Evolutionary conservation across 1,139 yeast genomes (phyloP), one percentile per base, ranked within the genome.

Genomic region (Ogataea hybrid): DNA sequence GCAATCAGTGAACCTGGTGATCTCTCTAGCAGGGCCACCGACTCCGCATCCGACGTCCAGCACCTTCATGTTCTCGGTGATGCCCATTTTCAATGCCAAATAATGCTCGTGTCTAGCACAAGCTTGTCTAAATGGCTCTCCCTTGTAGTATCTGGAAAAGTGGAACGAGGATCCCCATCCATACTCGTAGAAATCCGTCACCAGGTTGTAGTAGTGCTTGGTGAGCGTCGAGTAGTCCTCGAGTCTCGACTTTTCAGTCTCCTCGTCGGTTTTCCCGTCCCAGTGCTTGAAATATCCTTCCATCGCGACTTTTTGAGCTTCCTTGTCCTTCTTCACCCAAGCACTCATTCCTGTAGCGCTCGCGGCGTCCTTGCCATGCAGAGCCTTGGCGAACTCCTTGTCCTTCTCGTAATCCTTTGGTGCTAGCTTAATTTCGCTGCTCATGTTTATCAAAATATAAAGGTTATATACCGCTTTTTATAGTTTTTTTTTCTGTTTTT

Each of bases 91-190:
- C 66, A 75, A 72, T 29, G 98, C 98, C 58, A 92, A 73, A 68
- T 78, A 92, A 69, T 92, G 98, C 71, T 92, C 98, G 68, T 92
- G 98, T 72, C 98, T 81, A 38, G 97, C 97, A 55, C 88, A 81
- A 34, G 97, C 96, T 68, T 92, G 97, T 61, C 80, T 73, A 71
- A 92, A 92, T 29, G 95, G 82, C 70, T 92, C 98, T 49, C 97
- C 97, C 62, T 74, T 76, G 74, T 87, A 90, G 72, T 84, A 92
- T 58, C 96, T 80, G 34, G 96, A 87, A 65, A 92, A 92, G 68
- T 92, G 98, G 87, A 92, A 92, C n/a, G 96, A 87, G 18, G 96
- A 78, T 50, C 98, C 98, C 98, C 98, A 92, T 36, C 98, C 98
- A 67, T 92, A 92, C 71, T 92, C 98, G 73, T 92, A 92, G 62